Conservation (phyloP, 345 rosid genomes). For the Atalantia buxifolia region DNA sequence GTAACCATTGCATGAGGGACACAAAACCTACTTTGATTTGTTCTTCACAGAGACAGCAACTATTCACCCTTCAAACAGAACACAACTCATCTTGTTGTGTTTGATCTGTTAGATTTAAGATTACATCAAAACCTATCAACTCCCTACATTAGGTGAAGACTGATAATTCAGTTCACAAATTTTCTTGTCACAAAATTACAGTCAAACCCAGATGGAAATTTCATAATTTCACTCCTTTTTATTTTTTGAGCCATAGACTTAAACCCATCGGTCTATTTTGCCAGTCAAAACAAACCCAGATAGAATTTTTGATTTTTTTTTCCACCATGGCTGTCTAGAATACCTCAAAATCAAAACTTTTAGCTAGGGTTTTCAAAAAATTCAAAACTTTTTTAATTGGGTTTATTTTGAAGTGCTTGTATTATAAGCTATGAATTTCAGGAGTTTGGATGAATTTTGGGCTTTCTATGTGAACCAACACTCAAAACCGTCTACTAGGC, state of each 20-base stretch:
- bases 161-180: not conserved
- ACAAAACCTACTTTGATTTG: slow-evolving; percentile 14
- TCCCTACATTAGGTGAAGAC: not conserved
- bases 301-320: not conserved
- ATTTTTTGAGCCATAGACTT: not conserved
- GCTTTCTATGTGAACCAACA: slow-evolving; percentile 84
- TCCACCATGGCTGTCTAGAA: not conserved
- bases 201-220: slow-evolving; percentile 20
- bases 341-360: slow-evolving; percentile 4
- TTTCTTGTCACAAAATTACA: slow-evolving; percentile 1
- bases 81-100: not conserved
- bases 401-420: not conserved
- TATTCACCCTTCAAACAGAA: slow-evolving; percentile 17
- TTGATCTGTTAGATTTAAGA: slow-evolving; percentile 12
- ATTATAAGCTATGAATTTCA: slow-evolving; percentile 62
- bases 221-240: not conserved
- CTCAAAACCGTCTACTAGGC: slow-evolving; percentile 79
- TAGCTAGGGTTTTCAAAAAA: not conserved
- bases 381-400: slow-evolving; percentile 1
- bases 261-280: not conserved
- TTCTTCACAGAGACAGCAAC: slow-evolving; percentile 11
- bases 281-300: slow-evolving; percentile 24
- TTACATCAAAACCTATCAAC: slow-evolving; percentile 15
- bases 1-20: not conserved
- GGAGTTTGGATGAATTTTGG: slow-evolving; percentile 95